Evolutionary conservation across 108 stramenopile species (phyloP), one percentile per base, ranked within the genome.

Genomic region (Fistulifera solaris): DNA sequence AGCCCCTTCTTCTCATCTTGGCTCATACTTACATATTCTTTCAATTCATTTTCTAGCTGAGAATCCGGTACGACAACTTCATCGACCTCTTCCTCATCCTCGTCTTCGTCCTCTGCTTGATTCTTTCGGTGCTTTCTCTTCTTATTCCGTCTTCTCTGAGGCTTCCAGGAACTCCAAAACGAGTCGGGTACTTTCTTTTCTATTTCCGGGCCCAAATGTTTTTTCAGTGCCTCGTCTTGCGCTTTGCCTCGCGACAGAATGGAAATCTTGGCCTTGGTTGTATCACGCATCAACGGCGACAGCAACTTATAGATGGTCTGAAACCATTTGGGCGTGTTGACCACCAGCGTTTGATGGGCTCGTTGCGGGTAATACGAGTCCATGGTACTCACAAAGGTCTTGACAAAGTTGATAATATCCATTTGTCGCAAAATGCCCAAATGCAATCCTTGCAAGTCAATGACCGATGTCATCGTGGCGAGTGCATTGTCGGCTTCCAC

Each of bases 291-390:
- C 28, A 84, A 22, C 10, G 87, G 87, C 51, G 70, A 65, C 47
- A 83, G 65, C 11, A 82, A 43, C 49, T 71, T 69, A 54, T 76
- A 88, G 48, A 81, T 25, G n/a, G 52, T 54, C 45, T 67, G 46
- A 52, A 88, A 76, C 87, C 87, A 88, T 40, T 51, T 56, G 15
- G 87, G 87, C 13, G 87, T 76, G 61, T 88, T 84, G 26, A 88
- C 49, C 10, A 88, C 56, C 11, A 84, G 48, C 10, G 87, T 88
- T 50, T 76, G 75, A 63, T 77, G 65, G 17, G 73, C 62, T 46
- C 87, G 62, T 44, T 73, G 68, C 11, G 87, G 87, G 58, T 78
- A 88, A 58, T 88, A 73, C 23, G 58, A 31, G 18, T 70, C 71
- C 71, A 84, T 78, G 62, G 77, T 81, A 0, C 39, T 14, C 11